Percentiles rank a stretch among this genome's conserved stretches.
Evolutionary conservation across 495 filamentous ascomycete species (phyloP).

Genomic region (Penicillium diatomitis): DNA sequence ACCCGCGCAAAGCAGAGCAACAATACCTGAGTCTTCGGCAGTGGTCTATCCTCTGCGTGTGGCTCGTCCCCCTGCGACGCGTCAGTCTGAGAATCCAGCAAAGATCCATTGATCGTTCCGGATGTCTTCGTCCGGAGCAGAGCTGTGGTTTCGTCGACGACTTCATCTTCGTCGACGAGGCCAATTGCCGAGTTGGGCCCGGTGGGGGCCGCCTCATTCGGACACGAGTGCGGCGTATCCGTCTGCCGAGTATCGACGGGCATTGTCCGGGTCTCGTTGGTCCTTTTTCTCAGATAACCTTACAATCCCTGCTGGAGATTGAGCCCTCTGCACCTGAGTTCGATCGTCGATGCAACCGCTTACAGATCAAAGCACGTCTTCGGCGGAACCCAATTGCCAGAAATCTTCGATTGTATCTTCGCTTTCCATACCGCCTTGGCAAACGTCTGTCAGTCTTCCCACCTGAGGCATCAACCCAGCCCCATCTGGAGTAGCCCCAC

Average conservation of each 20-base stretch:
- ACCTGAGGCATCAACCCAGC: no score
- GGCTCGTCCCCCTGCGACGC: background rate
- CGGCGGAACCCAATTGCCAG: no score
- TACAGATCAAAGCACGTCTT: no score
- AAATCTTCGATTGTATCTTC: no score
- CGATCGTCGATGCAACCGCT: no score
- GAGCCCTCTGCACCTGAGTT: no score
- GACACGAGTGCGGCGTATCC: background rate
- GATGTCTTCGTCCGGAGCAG: slow-evolving; percentile 4
- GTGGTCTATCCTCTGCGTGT: slow-evolving; percentile 22
- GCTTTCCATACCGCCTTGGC: no score
- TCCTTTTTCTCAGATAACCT: no score
- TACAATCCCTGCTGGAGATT: no score
- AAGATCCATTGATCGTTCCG: background rate
- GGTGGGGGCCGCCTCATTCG: background rate
- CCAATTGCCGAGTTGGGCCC: background rate
- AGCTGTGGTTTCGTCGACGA: slow-evolving; percentile 14
- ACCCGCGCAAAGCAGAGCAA: slow-evolving; percentile 57
- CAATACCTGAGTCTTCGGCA: slow-evolving; percentile 51
- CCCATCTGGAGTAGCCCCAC: no score
- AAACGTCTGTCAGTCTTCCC: no score
- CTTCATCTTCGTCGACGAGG: slow-evolving; percentile 2
- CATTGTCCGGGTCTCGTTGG: slow-evolving; percentile 2
- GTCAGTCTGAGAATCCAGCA: background rate
- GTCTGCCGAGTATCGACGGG: background rate